Conservation (phyloP, 2,329 filamentous ascomycete genomes). For the Cadophora luteo-olivacea region DNA sequence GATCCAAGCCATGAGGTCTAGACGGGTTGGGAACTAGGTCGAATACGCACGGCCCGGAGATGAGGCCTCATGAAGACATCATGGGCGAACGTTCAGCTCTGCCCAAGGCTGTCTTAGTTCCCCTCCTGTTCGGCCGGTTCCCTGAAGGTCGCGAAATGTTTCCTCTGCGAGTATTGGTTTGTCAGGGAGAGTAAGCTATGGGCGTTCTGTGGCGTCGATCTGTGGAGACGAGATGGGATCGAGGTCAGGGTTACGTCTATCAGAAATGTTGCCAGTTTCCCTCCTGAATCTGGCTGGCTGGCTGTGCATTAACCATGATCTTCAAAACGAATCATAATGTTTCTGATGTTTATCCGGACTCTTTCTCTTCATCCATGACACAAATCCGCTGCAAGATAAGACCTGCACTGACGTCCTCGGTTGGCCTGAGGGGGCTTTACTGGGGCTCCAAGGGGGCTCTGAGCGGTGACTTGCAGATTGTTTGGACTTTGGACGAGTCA, state of each 20-base stretch:
- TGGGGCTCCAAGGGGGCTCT: not conserved
- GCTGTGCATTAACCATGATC: not conserved
- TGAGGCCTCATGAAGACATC: conserved; percentile 6
- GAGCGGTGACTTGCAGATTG: not conserved
- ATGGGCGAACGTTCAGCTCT: not conserved
- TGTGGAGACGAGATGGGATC: conserved; percentile 6
- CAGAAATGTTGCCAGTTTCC: not conserved
- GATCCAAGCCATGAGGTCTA: conserved; percentile 5
- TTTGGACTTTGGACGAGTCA: conserved; percentile 5
- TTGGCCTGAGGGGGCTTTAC: not conserved
- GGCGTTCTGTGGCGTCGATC: conserved; percentile 1
- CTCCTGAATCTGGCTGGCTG: not conserved
- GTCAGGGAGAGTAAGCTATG: conserved; percentile 11
- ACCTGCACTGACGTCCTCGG: conserved; percentile 1
- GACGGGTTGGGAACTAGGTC: not conserved
- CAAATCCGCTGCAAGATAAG: not conserved
- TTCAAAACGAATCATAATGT: conserved; percentile 2
- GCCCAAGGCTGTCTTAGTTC: not conserved
- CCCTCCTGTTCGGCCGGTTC: conserved; percentile 1
- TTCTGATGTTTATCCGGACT: not conserved
- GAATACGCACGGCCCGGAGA: conserved; percentile 19
- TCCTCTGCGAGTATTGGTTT: not conserved
- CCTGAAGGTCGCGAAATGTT: not conserved
- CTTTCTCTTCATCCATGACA: not conserved
- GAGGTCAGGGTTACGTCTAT: not conserved